Percentiles rank a stretch among this genome's conserved stretches.
phyloP scores from a whole-genome alignment of 257 asterid species.

The Salvia hispanica region DNA sequence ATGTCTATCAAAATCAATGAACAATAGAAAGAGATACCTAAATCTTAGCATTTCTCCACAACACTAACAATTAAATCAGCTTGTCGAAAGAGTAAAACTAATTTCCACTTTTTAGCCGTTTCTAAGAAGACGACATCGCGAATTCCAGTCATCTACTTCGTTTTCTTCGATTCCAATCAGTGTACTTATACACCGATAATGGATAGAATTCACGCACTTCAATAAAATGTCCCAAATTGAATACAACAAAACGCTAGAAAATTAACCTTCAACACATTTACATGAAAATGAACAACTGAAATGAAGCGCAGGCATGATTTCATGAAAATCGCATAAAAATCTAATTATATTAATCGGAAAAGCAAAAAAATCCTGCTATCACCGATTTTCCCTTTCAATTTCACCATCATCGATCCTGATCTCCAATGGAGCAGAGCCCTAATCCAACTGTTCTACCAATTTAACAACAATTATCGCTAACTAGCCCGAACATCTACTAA shows the following conservation, averaged over 20 bases:
- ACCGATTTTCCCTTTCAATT: conserved; percentile 1
- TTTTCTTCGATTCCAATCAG: conserved; percentile 1
- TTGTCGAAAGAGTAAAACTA: neutral
- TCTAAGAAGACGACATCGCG: neutral
- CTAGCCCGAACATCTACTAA: conserved; percentile 20
- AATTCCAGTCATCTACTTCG: neutral
- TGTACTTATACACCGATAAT: neutral
- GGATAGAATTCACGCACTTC: neutral
- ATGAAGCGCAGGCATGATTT: conserved; percentile 3
- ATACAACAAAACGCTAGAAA: neutral
- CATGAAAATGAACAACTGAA: neutral
- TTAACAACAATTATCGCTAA: neutral
- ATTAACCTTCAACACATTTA: neutral
- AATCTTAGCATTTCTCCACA: neutral
- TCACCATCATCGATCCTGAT: conserved; percentile 20
- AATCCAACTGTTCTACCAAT: conserved; percentile 19
- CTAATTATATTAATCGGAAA: neutral
- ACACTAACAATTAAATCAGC: conserved; percentile 21
- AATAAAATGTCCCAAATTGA: neutral
- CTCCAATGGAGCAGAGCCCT: conserved; percentile 18
- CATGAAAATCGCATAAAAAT: conserved; percentile 3
- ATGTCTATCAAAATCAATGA: conserved; percentile 12
- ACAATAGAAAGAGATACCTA: conserved; percentile 12
- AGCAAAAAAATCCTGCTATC: neutral
- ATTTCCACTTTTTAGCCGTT: neutral